A percentile compares a stretch with the other conserved stretches of the same genome.
Evolutionary conservation across 2,329 filamentous ascomycete genomes (phyloP).

Genomic region (Alternaria sp.): DNA sequence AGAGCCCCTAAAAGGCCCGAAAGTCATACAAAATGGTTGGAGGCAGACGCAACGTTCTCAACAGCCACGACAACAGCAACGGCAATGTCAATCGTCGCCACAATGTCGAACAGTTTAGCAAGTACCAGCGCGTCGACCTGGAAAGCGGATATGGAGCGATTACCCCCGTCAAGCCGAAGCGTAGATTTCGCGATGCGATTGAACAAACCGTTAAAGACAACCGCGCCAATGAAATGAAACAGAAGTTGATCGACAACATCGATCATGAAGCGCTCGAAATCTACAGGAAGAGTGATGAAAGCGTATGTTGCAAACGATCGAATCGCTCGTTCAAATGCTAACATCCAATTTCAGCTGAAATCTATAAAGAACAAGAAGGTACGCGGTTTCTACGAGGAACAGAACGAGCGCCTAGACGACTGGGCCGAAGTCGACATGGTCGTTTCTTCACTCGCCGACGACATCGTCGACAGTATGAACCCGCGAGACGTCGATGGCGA

Average conservation of each 20-base stretch:
- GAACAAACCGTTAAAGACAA: constrained; percentile 54
- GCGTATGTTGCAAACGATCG: constrained; percentile 36
- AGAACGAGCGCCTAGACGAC: constrained; percentile 62
- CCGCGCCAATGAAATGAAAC: constrained; percentile 56
- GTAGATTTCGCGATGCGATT: constrained; percentile 56
- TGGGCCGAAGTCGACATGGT: constrained; percentile 66
- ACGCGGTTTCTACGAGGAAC: constrained; percentile 60
- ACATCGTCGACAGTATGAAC: constrained; percentile 66
- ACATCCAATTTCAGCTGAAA: constrained; percentile 50
- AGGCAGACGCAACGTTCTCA: constrained; percentile 24
- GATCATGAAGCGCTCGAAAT: constrained; percentile 56
- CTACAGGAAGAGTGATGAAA: constrained; percentile 59
- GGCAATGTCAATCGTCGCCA: constrained; percentile 7
- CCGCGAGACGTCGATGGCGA: constrained; percentile 63
- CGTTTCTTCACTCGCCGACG: constrained; percentile 62
- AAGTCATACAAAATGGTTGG: constrained; percentile 28
- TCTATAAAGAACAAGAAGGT: constrained; percentile 59
- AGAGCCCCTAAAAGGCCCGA: not conserved
- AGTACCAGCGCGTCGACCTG: constrained; percentile 31
- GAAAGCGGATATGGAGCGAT: constrained; percentile 37
- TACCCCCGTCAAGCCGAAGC: constrained; percentile 18
- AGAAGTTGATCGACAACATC: constrained; percentile 55
- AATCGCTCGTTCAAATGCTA: not conserved
- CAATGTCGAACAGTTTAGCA: constrained; percentile 15
- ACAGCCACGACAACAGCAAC: constrained; percentile 12